Evolutionary conservation across 108 stramenopile genomes (phyloP).

Genomic region (Hondaea fermentalgiana): DNA sequence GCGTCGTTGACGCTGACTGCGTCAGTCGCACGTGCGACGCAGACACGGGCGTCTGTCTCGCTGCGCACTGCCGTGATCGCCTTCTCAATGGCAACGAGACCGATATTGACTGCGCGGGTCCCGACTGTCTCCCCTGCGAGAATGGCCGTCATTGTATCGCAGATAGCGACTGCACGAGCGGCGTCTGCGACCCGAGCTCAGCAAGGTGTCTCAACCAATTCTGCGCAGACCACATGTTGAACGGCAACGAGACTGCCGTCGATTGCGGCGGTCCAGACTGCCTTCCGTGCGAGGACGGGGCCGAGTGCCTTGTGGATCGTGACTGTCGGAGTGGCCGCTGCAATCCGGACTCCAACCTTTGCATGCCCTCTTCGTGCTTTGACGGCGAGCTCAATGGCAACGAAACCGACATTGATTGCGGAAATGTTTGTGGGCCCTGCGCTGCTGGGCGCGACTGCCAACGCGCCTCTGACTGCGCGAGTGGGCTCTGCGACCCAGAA

Average conservation of each 20-base stretch:
- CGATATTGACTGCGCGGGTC: constrained; percentile 21
- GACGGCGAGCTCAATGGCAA: background rate
- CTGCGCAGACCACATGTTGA: background rate
- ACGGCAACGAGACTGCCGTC: constrained; percentile 19
- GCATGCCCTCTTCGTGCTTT: background rate
- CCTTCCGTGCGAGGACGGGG: background rate
- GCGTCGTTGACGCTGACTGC: background rate
- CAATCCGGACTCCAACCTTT: background rate
- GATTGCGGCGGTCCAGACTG: constrained; percentile 21
- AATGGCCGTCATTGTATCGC: background rate
- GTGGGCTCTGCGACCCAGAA: background rate
- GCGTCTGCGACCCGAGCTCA: background rate
- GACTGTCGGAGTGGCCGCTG: constrained; percentile 12
- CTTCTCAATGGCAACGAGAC: constrained; percentile 19
- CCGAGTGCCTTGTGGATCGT: background rate
- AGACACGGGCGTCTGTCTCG: background rate
- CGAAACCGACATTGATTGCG: constrained; percentile 12
- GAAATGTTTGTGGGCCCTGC: background rate
- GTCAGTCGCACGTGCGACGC: background rate
- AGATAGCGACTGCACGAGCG: background rate
- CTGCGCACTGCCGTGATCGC: background rate
- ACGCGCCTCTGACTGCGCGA: background rate
- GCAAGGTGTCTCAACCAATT: background rate
- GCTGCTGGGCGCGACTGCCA: background rate
- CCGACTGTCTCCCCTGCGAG: constrained; percentile 5